Base-by-base conservation (phyloP, 345 rosid genomes). In the Eutrema japonicum region DNA sequence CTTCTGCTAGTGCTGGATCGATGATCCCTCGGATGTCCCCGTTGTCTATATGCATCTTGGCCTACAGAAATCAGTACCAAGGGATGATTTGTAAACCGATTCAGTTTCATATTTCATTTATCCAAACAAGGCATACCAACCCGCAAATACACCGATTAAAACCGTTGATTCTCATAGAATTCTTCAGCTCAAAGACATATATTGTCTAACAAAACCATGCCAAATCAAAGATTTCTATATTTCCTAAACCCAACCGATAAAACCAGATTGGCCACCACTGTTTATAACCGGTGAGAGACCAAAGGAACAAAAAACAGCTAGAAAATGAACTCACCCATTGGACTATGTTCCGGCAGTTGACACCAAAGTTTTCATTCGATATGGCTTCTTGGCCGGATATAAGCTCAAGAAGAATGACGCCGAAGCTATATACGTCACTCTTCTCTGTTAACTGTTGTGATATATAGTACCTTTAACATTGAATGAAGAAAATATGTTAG, bases 391-490 rank as follows among this genome's bases (percentile, higher is more conserved):
- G 94, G 10, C 99, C 98, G 2, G 98, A 90, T 85, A 96, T 89
- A 63, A 96, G 85, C 81, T 96, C 98, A 2, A 96, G 89, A 62
- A 96, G 97, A 82, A 96, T 90, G 70, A 96, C 99, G 2, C 98
- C 99, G 1, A 96, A 96, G 87, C 98, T 90, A 52, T 96, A 96
- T 41, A 96, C 98, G 22, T 96, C 99, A 14, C 99, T 96, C 86
- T 90, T 96, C 78, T 96, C 96, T 0, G 99, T 96, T 51, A 96
- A 84, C 72, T 96, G 99, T 78, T 96, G 99, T 57, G 99, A 96
- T 80, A 92, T 90, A 48, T 92, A 92, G 77, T 96, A 96, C 90
- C 97, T 96, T 82, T 2, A 18, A 26, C 5, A 71, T 61, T 0
- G 3, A 66, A 55, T 10, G 8, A 47, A 9, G 3, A 12, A n/a